Conservation (phyloP, 257 asterid species). For the Thymus mandschuricus region DNA sequence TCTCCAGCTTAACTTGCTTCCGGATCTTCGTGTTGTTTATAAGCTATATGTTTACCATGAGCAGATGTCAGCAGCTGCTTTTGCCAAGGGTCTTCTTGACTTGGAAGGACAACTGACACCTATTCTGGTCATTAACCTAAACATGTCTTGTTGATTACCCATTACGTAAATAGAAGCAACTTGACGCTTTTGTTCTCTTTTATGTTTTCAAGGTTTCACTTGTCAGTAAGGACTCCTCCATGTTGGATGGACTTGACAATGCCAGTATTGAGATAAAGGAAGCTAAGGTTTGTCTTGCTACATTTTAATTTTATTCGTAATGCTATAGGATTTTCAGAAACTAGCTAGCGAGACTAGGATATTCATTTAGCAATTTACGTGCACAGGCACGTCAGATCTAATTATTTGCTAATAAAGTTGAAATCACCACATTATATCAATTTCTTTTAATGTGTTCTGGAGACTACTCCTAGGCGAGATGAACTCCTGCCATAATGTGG, state of each 20-base stretch:
- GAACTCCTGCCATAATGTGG: background rate
- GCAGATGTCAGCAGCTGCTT: constrained; percentile 99
- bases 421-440: background rate
- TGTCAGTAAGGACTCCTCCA: constrained; percentile 99
- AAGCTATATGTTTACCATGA: constrained; percentile 20
- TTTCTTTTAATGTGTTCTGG: background rate
- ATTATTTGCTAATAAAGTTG: constrained; percentile 18
- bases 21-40: constrained; percentile 21
- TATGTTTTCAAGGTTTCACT: constrained; percentile 74
- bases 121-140: constrained; percentile 68
- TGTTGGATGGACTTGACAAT: constrained; percentile 98
- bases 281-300: constrained; percentile 78
- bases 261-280: constrained; percentile 94
- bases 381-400: constrained; percentile 1
- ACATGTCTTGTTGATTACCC: constrained; percentile 22
- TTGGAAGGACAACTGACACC: constrained; percentile 99
- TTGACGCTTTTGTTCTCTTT: constrained; percentile 9
- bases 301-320: constrained; percentile 12
- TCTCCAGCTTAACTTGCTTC: constrained; percentile 17
- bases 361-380: constrained; percentile 4
- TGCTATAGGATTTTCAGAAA: constrained; percentile 11
- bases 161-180: background rate
- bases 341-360: constrained; percentile 17
- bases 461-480: background rate
- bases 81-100: constrained; percentile 98